phyloP scores from a whole-genome alignment of 2,329 filamentous ascomycete species.

The Botrytis deweyae region DNA sequence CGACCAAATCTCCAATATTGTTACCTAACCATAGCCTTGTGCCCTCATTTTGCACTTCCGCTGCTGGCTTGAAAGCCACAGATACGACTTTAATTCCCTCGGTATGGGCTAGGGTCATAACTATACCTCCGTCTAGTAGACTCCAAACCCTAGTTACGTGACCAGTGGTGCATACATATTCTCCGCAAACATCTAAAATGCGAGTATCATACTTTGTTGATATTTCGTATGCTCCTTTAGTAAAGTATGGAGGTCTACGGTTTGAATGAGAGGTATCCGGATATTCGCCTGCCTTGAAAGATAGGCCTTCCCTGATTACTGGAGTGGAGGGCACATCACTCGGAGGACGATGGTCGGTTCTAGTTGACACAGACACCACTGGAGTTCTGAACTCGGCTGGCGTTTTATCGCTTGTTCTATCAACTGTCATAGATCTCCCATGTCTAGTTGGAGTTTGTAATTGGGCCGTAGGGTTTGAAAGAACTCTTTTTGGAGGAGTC shows the following conservation, averaged over 20 bases:
- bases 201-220: slow-evolving; percentile 83
- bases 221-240: slow-evolving; percentile 72
- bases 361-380: slow-evolving; percentile 27
- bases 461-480: slow-evolving; percentile 49
- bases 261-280: slow-evolving; percentile 85
- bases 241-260: slow-evolving; percentile 74
- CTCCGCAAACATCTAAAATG: slow-evolving; percentile 83
- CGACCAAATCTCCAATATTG: slow-evolving; percentile 81
- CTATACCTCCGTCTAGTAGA: slow-evolving; percentile 72
- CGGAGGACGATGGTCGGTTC: slow-evolving; percentile 25
- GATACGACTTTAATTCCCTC: slow-evolving; percentile 82
- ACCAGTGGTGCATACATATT: slow-evolving; percentile 82
- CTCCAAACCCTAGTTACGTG: slow-evolving; percentile 88
- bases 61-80: slow-evolving; percentile 80
- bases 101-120: slow-evolving; percentile 79
- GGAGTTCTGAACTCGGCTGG: slow-evolving; percentile 43
- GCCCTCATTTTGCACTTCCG: slow-evolving; percentile 76
- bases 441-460: slow-evolving; percentile 47
- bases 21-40: slow-evolving; percentile 85
- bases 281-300: slow-evolving; percentile 52
- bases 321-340: slow-evolving; percentile 24
- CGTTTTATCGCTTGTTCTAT: slow-evolving; percentile 44
- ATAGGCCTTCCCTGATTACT: slow-evolving; percentile 26
- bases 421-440: slow-evolving; percentile 52
- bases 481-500: slow-evolving; percentile 46